Evolutionary conservation across 345 rosid genomes (phyloP), one percentile per base, ranked within the genome.

Genomic region (Lepidium africanum): DNA sequence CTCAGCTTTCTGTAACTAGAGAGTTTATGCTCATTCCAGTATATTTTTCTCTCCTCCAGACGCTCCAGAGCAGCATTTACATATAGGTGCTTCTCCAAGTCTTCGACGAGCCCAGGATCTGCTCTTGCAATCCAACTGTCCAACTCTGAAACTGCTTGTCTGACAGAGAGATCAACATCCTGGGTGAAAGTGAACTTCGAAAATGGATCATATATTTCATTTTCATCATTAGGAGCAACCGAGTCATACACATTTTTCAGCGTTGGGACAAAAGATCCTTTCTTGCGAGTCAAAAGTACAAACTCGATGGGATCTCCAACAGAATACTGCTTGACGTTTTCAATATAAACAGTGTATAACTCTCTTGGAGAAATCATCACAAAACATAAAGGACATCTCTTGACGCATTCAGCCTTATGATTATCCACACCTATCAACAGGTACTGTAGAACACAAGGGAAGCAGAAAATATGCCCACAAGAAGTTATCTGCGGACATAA

Each of bases 391-490:
- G 97, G 99, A 77, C 97, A 91, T 74, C 96, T 85, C 80, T 85
- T 90, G 68, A 77, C 72, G 75, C 85, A 77, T 7, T 92, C 89
- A 0, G 79, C 81, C 78, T 78, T 83, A 54, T 87, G 83, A 67
- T 85, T 81, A 68, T 84, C 93, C 75, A 81, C 80, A 21, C 87
- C 99, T 75, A 85, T 88, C 61, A 81, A 74, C 78, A 94, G 74
- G 61, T 94, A 94, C 57, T 71, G 89, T 27, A 94, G 81, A 65
- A 94, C 77, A 73, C 99, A 94, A 0, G 97, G 97, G 76, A 94
- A 91, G 79, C 99, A 94, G 82, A 88, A 93, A 5, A 94, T 85
- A 67, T 91, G 99, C n/a, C 99, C 99, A 56, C 99, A 94, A 0
- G 92, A 82, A 56, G 99, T 94, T 59, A 94, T 89, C 67, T 94